Evolutionary conservation across 306 rosid species (phyloP).

Genomic region (Pachyrhizus erosus): DNA sequence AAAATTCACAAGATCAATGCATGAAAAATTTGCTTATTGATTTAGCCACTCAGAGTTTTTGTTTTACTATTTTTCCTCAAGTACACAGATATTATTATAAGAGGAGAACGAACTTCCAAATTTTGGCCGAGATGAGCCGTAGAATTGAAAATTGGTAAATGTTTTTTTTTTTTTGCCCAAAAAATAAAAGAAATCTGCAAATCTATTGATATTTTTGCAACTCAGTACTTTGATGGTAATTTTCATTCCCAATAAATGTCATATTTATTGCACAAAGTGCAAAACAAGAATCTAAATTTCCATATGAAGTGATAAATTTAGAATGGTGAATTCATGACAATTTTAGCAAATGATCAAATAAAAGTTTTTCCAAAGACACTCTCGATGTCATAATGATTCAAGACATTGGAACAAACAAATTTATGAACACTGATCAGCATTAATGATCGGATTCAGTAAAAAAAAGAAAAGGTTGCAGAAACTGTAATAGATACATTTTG

Average conservation of each 20-base stretch:
- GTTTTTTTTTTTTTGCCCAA: background rate
- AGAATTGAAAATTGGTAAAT: background rate
- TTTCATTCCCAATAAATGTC: conserved; percentile 5
- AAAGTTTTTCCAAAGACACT: conserved; percentile 8
- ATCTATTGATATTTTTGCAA: conserved; percentile 1
- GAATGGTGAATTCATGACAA: conserved; percentile 28
- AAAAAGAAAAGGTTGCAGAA: background rate
- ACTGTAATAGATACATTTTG: background rate
- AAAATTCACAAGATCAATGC: conserved; percentile 32
- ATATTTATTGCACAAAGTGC: conserved; percentile 16
- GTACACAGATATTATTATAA: background rate
- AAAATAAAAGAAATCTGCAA: background rate
- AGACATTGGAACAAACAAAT: conserved; percentile 13
- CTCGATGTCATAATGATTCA: background rate
- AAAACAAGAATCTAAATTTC: conserved; percentile 30
- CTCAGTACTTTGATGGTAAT: too few species aligned
- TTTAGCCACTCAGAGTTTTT: conserved; percentile 9
- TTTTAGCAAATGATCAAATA: background rate
- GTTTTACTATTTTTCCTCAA: background rate
- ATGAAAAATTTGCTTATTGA: background rate
- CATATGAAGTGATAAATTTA: conserved; percentile 1
- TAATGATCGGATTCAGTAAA: background rate
- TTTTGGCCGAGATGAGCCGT: conserved; percentile 7
- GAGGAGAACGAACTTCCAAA: background rate
- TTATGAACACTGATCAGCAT: conserved; percentile 29